Conservation (phyloP, 305 asterid species). For the Fraxinus dipetala region DNA sequence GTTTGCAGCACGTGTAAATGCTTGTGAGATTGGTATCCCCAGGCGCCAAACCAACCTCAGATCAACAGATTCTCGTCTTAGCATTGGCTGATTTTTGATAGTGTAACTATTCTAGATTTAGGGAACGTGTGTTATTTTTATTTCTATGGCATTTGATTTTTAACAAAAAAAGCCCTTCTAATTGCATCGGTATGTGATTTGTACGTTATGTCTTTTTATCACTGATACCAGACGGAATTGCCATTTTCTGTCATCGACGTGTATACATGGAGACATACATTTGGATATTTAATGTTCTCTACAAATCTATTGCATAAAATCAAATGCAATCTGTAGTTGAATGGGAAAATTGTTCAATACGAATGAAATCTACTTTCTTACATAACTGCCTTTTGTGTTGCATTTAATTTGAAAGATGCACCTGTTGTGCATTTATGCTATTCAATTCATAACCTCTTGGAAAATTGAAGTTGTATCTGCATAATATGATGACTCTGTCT, state of each 20-base stretch:
- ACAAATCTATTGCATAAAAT: background rate
- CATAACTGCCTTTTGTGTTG: background rate
- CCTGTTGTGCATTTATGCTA: slow-evolving; percentile 39
- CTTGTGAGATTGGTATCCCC: slow-evolving; percentile 94
- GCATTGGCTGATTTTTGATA: slow-evolving; percentile 30
- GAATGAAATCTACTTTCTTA: background rate
- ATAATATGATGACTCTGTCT: slow-evolving; percentile 42
- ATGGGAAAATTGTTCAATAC: background rate
- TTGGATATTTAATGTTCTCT: background rate
- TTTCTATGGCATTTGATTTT: slow-evolving; percentile 1
- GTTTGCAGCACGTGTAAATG: slow-evolving; percentile 91
- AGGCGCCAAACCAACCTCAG: slow-evolving; percentile 81
- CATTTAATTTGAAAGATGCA: background rate
- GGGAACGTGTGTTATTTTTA: slow-evolving; percentile 8
- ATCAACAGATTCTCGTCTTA: slow-evolving; percentile 68
- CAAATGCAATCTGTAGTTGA: background rate
- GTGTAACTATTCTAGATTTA: slow-evolving; percentile 11
- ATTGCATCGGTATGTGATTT: slow-evolving; percentile 4
- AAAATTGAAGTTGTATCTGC: slow-evolving; percentile 52
- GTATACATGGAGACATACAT: background rate
- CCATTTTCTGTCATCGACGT: background rate
- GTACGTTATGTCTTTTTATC: slow-evolving; percentile 9
- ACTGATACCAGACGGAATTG: background rate
- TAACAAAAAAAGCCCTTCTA: slow-evolving; percentile 7
- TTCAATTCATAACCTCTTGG: slow-evolving; percentile 63